These are phyloP conservation scores for Citrus maxima DNA, from an alignment of 345 rosid species.

Conservation along the genomic window DNA sequence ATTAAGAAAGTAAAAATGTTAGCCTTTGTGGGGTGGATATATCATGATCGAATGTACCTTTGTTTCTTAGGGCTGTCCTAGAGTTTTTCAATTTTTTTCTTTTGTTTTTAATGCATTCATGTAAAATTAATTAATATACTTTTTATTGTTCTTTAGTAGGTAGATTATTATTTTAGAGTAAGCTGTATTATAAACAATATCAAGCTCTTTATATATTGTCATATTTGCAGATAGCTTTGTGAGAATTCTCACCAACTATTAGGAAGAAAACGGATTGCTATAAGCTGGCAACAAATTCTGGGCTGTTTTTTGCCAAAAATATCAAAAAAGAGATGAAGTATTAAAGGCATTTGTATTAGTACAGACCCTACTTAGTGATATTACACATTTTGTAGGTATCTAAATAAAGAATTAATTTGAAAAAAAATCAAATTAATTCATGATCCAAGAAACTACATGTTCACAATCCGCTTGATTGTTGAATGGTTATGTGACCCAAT, in stretches of 20 bases:
- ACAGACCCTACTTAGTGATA: neutral
- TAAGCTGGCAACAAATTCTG: neutral
- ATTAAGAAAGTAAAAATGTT: conserved; percentile 21
- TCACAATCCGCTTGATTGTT: neutral
- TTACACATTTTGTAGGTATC: neutral
- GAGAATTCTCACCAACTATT: neutral
- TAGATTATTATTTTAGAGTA: neutral
- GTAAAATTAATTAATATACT: neutral
- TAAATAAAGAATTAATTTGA: neutral
- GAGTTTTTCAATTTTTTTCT: neutral
- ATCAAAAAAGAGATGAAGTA: neutral
- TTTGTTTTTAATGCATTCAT: conserved; percentile 11
- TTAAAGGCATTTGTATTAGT: neutral
- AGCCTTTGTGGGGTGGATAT: conserved; percentile 39
- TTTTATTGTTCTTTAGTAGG: neutral
- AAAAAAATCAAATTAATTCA: neutral
- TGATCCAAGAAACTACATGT: neutral
- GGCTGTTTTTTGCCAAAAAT: neutral
- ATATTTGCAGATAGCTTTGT: neutral
- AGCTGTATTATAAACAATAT: neutral
- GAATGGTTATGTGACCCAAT: neutral
- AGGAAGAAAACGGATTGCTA: neutral
- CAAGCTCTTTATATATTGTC: neutral
- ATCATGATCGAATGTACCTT: conserved; percentile 39
- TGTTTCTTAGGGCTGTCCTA: conserved; percentile 27